Percentiles rank a stretch among this genome's conserved stretches.
These are phyloP conservation scores for Pseudopithomyces maydicus DNA, from an alignment of 2,329 filamentous ascomycete genomes.

Conservation along the genomic window DNA sequence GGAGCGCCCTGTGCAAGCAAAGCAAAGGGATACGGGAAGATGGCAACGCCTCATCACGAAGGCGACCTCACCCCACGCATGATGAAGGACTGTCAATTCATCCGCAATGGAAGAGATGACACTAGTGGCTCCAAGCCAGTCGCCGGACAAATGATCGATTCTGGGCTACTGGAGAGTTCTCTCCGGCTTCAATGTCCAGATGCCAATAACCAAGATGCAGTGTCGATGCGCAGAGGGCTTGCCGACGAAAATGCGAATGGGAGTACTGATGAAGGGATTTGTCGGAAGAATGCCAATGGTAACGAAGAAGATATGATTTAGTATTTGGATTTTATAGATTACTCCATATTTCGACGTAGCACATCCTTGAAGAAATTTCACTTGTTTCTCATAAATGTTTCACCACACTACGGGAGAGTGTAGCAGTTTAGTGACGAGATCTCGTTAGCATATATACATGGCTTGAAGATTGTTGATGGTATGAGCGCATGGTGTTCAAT, in stretches of 20 bases:
- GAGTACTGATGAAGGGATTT: not conserved
- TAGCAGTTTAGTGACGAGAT: too few relatives aligned
- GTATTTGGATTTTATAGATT: too few relatives aligned
- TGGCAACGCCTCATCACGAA: not conserved
- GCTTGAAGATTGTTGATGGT: too few relatives aligned
- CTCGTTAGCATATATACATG: too few relatives aligned
- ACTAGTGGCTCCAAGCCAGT: constrained; percentile 19
- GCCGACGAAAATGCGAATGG: not conserved
- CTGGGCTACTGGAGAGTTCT: not conserved
- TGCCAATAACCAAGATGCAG: not conserved
- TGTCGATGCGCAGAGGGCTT: not conserved
- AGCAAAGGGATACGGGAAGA: not conserved
- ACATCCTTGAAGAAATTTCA: too few relatives aligned
- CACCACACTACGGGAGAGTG: too few relatives aligned
- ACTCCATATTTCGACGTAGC: too few relatives aligned
- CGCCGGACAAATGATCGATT: constrained; percentile 17
- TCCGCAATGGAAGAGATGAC: constrained; percentile 27
- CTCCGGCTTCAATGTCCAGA: too few relatives aligned
- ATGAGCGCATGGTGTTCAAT: too few relatives aligned
- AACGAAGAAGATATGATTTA: too few relatives aligned
- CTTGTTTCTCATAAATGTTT: too few relatives aligned
- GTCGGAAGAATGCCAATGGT: not conserved
- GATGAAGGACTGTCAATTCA: constrained; percentile 16
- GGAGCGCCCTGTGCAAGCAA: not conserved
- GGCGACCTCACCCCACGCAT: not conserved